Base-by-base conservation (phyloP, 148 eudicot species). In the Agrostemma githago region DNA sequence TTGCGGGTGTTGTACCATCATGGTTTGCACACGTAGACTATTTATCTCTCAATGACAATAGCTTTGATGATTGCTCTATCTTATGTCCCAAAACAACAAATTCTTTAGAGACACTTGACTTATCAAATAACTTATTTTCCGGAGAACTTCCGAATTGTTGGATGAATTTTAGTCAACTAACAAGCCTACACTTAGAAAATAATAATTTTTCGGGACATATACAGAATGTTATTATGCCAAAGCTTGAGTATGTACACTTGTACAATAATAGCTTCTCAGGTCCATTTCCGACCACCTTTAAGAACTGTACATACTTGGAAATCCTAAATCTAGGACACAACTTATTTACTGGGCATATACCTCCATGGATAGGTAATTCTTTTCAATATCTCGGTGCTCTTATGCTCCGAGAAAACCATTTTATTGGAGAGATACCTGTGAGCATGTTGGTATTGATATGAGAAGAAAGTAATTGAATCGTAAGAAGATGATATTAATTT, bases 1-100 rank as follows among this genome's bases (percentile, higher is more conserved):
- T 79, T 42, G 46, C 37, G 10, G 81, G 81, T 12, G 62, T 57
- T n/a, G 9, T 78, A 72, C 81, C 81, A 66, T 43, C 73, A 4
- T 61, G 62, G 54, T 59, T 78, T 2, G 38, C 16, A 57, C 59
- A 78, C 3, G 53, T 54, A 14, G 16, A 19, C 2, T 7, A 11
- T 14, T 68, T 79, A 51, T 61, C 62, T 42, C 78, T 79, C 16
- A 75, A 69, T 20, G 19, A 79, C 57, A 74, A 79, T 46, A 68
- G 8, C 17, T 74, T 79, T 21, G 74, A 77, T 15, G 37, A 68
- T 37, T 41, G 20, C 19, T 14, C 9, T 5, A 5, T 62, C 15
- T 72, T 72, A 48, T 72, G 74, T 20, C 66, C 74, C 3, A 72
- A 41, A 41, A 39, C 19, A 0, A 0, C n/a, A 8, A 38, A 4